Conservation (phyloP, 2,329 filamentous ascomycete genomes). For the Fonsecaea erecta region DNA sequence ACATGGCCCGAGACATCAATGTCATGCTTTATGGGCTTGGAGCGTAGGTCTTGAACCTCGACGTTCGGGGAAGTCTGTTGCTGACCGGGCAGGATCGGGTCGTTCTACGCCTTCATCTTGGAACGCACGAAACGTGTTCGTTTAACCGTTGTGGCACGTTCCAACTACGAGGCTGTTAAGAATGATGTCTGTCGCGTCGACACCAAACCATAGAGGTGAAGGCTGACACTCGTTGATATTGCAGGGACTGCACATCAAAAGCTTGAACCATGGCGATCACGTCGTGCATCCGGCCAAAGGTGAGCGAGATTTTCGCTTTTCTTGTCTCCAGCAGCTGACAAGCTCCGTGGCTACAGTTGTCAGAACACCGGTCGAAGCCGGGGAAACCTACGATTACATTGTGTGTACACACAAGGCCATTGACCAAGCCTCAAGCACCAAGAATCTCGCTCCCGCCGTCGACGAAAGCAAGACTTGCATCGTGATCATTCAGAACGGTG, state of each 20-base stretch:
- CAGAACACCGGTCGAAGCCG: conserved; percentile 44
- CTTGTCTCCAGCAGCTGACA: conserved; percentile 11
- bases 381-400: conserved; percentile 43
- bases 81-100: conserved; percentile 55
- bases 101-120: conserved; percentile 62
- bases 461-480: conserved; percentile 44
- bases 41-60: conserved; percentile 50
- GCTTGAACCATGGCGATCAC: conserved; percentile 49
- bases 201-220: not conserved
- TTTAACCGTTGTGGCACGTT: conserved; percentile 52
- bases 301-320: conserved; percentile 33
- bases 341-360: conserved; percentile 42
- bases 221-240: not conserved
- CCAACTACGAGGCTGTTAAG: conserved; percentile 52
- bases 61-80: not conserved
- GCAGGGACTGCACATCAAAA: conserved; percentile 50
- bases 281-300: conserved; percentile 44
- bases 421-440: conserved; percentile 47
- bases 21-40: conserved; percentile 60
- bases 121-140: conserved; percentile 48
- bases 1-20: conserved; percentile 43
- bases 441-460: conserved; percentile 44
- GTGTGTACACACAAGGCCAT: conserved; percentile 51
- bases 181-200: conserved; percentile 41
- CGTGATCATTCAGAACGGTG: conserved; percentile 50